Conservation (phyloP, 768 basidiomycete species). For the Hygrophorus russula region DNA sequence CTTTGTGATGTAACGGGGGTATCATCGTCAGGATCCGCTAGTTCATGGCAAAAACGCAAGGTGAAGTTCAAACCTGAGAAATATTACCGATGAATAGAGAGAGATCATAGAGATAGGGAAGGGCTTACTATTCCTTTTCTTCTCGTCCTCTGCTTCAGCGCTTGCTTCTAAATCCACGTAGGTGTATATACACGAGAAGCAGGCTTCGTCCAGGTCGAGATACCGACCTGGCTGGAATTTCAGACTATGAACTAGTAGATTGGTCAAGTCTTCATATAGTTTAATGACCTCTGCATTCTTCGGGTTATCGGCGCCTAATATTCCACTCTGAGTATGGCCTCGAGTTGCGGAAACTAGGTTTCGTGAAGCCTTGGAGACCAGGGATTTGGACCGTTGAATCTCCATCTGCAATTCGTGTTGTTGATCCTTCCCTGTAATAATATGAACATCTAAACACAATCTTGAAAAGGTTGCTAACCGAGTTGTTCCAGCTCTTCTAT, state of each 20-base stretch:
- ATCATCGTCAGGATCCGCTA: conserved; percentile 17
- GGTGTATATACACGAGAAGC: conserved; percentile 59
- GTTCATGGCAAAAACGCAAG: conserved; percentile 36
- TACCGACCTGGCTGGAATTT: conserved; percentile 24
- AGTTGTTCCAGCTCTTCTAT: conserved; percentile 35
- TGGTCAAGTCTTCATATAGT: conserved; percentile 83
- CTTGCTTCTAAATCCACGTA: conserved; percentile 24
- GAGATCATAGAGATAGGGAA: conserved; percentile 7
- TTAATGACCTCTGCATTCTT: conserved; percentile 50
- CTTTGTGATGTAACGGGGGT: conserved; percentile 21
- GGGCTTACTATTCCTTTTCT: conserved; percentile 4
- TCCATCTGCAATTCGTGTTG: conserved; percentile 50
- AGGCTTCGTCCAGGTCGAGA: conserved; percentile 45
- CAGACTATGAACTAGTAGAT: conserved; percentile 58
- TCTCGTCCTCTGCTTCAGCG: conserved; percentile 12
- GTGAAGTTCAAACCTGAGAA: conserved; percentile 49
- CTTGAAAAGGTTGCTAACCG: conserved; percentile 26
- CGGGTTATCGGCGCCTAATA: conserved; percentile 36
- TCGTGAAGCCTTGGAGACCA: conserved; percentile 31
- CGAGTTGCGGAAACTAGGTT: conserved; percentile 27
- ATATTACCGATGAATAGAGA: not conserved
- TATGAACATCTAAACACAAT: conserved; percentile 1
- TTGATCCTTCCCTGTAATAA: conserved; percentile 34
- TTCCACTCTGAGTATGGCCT: conserved; percentile 15
- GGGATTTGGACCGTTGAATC: conserved; percentile 39